phyloP scores from a whole-genome alignment of 2,329 filamentous ascomycete species.

The Alternaria solani region DNA sequence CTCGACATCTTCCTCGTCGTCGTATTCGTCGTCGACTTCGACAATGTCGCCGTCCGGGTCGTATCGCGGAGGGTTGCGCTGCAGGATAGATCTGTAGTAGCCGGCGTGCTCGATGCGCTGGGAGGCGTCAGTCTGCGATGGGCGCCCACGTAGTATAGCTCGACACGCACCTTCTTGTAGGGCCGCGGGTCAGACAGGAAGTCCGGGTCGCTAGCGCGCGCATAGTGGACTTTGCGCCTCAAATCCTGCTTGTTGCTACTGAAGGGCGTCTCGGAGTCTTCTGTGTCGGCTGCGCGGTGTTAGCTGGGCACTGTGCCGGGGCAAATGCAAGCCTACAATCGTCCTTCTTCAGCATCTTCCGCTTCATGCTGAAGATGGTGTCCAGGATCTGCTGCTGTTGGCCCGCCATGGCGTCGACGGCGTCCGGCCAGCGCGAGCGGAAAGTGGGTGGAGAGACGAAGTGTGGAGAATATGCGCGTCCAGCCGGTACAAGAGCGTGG shows the following conservation, averaged over 20 bases:
- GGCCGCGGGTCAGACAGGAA: conserved; percentile 66
- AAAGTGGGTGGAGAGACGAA: conserved; percentile 18
- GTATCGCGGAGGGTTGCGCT: conserved; percentile 74
- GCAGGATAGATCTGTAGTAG: conserved; percentile 75
- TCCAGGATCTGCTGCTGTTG: conserved; percentile 53
- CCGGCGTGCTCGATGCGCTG: conserved; percentile 78
- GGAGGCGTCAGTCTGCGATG: conserved; percentile 32
- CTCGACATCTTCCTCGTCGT: conserved; percentile 69
- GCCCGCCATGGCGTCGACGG: conserved; percentile 46
- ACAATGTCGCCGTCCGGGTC: conserved; percentile 82
- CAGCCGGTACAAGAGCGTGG: not conserved
- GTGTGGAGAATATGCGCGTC: conserved; percentile 4
- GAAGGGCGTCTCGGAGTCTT: conserved; percentile 72
- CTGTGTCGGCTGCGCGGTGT: conserved; percentile 72
- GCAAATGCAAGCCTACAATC: conserved; percentile 39
- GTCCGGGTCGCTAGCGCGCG: conserved; percentile 73
- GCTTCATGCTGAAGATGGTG: conserved; percentile 53
- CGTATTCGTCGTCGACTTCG: conserved; percentile 75
- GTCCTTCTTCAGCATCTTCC: conserved; percentile 44
- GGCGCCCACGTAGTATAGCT: conserved; percentile 8
- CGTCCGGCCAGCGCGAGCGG: conserved; percentile 25
- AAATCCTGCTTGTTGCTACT: conserved; percentile 82
- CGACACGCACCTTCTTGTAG: conserved; percentile 71
- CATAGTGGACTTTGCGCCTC: conserved; percentile 76
- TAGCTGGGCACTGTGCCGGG: conserved; percentile 18